A percentile compares a stretch with the other conserved stretches of the same genome.
Evolutionary conservation across 306 rosid species (phyloP).

Genomic region (Cucumis cinereus): DNA sequence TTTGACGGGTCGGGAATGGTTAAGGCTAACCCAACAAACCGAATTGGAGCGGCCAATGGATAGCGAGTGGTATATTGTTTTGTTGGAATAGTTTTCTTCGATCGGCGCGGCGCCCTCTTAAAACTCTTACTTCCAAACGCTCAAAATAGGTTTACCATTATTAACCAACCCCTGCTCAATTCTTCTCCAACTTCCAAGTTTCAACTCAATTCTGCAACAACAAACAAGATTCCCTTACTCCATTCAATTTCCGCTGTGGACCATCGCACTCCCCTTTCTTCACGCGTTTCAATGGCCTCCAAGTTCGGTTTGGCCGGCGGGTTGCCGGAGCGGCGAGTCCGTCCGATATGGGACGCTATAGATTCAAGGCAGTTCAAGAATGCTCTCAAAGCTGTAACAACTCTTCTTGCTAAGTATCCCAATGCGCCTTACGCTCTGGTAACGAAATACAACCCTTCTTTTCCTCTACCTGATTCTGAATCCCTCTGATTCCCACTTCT

Average conservation of each 20-base stretch:
- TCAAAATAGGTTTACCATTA: background rate
- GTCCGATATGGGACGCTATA: constrained; percentile 96
- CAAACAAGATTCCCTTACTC: background rate
- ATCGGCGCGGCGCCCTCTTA: background rate
- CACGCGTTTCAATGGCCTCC: constrained; percentile 49
- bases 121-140: background rate
- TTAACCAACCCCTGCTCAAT: background rate
- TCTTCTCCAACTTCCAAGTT: background rate
- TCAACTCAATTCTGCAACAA: background rate
- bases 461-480: background rate
- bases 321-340: constrained; percentile 87
- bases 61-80: background rate
- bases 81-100: background rate
- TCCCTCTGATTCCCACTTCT: background rate
- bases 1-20: background rate
- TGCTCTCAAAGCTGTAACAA: constrained; percentile 62
- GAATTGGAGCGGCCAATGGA: background rate
- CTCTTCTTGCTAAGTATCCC: constrained; percentile 62
- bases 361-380: constrained; percentile 89
- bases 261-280: background rate
- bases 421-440: constrained; percentile 78
- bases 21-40: background rate
- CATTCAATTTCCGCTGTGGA: background rate
- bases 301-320: constrained; percentile 94
- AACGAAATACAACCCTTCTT: background rate